Base-by-base conservation (phyloP, 345 rosid species). In the Gossypium turneri region DNA sequence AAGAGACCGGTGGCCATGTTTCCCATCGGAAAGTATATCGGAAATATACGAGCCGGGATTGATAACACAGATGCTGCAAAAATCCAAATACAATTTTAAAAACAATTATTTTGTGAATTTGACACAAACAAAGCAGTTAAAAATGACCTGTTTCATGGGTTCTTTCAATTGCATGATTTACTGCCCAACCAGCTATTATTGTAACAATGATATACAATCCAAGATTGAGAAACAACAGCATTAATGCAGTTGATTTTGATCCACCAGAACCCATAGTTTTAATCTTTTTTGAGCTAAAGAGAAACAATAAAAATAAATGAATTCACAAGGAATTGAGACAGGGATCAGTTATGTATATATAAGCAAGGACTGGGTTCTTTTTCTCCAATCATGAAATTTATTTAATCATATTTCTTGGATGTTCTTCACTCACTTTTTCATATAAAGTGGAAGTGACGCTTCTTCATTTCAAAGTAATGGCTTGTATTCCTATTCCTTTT, bases 1-100 rank as follows among this genome's bases (percentile, higher is more conserved):
- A 94, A 88, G 77, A 78, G 75, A 19, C 95, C 98, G 4, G 97
- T 92, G 4, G 95, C 97, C 95, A 86, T 82, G 80, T 92, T 94
- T 3, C 98, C 98, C 57, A 89, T 75, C 2, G 98, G 98, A 53
- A 89, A 90, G 72, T 27, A 92, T 77, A 94, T 85, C 1, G 98
- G 97, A 73, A 92, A 94, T 73, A 94, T 89, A 6, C 75, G 88
- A 44, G 90, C 95, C 1, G 98, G 97, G 63, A 78, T 79, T 20
- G 90, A 74, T 62, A 92, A 72, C 62, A 83, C 86, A 60, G 98
- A 83, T 12, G 93, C 98, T 94, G 85, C 84, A 77, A 16, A 58
- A 58, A 11, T 10, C 15, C 29, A 58, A 58, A 58, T 24, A 24
- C 61, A 20, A 34, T 5, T 57, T 57, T 51, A 16, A 16, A 13